Base-by-base conservation (phyloP, 1,284 basidiomycete genomes). In the Pseudomicrostroma phylloplanum region DNA sequence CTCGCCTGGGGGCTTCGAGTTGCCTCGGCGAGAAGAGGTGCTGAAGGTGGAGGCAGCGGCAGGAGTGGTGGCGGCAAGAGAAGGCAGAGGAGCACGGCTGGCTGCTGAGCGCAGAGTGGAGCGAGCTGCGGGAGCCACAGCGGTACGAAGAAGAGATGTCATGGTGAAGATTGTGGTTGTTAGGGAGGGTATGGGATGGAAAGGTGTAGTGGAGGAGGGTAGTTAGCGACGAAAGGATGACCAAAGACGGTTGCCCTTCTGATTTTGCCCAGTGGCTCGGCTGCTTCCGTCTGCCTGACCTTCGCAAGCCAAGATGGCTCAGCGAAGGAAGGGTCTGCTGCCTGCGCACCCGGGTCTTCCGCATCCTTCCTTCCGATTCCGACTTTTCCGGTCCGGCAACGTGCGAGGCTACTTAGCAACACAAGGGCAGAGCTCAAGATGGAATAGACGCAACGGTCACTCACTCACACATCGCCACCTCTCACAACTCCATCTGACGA, bases 1-100 rank as follows among this genome's bases (percentile, higher is more conserved):
- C 60, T 26, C 60, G 58, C 43, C 67, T 61, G 15, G 60, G 39
- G 30, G 57, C 48, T 6, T 58, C 57, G 41, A 42, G 54, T 13
- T 63, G 21, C 19, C 30, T 40, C 39, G 62, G 63, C n/a, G 66
- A 17, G 6, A 17, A 21, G 43, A 6, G 15, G 43, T 48, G 15
- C 43, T 48, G 43, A 48, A 48, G 43, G 21, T 17, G 43, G 43
- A 48, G 43, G 43, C 43, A 12, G 43, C 17, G 17, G 21, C 21
- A 17, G 43, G 15, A 12, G 43, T 48, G 6, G 21, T 48, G 15
- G 15, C 43, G 43, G 43, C 43, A 13, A 48, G 12, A 13, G 43
- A 48, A 17, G 21, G 4, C 21, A n/a, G 6, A 12, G 17, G 43
- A 13, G 6, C 21, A 48, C 43, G 30, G 30, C 30, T 36, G 30